Evolutionary conservation across 371 early-diverging fungal genomes (phyloP), one percentile per base, ranked within the genome.

Genomic region (Rhizopus microsporus): DNA sequence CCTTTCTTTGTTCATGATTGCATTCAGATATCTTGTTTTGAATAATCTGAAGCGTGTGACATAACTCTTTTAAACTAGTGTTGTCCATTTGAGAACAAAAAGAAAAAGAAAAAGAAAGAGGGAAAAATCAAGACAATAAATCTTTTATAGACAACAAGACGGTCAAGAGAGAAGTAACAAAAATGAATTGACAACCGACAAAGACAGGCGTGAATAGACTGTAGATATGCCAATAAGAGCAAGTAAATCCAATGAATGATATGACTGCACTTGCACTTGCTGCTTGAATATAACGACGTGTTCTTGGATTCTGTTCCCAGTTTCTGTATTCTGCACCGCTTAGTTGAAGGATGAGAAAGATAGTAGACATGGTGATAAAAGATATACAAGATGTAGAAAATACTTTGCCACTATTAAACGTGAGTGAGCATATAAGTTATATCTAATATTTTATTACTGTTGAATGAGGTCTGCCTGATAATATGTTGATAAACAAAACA

Each of bases 241-340:
- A 29, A 42, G 49, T 61, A 16, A 66, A 62, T 3, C 62, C 67
- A 46, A 58, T 10, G 33, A 66, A 61, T 17, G 67, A 56, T 4
- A 66, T 34, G 6, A 66, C 17, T 2, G 67, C 38, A 15, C 55
- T 43, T 7, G 58, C 3, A 47, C 58, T 66, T 4, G 67, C 67
- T 5, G 55, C 51, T 29, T 66, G 67, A 31, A 66, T 66, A 32
- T 57, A 66, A n/a, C 51, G 54, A 8, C 59, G 51, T 15, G 59
- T 66, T 17, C 15, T 51, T 23, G 54, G 54, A 33, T 57, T 45
- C 35, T 66, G 58, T 31, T 66, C 55, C 67, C 67, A 66, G 45
- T 66, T 66, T 32, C 58, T 61, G 37, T 61, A 66, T 47, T 66
- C 62, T 9, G 56, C 62, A 15, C 62, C 62, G 47, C 54, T 44